phyloP scores from a whole-genome alignment of 805 yeast genomes.

The Spathaspora hagerdaliae region DNA sequence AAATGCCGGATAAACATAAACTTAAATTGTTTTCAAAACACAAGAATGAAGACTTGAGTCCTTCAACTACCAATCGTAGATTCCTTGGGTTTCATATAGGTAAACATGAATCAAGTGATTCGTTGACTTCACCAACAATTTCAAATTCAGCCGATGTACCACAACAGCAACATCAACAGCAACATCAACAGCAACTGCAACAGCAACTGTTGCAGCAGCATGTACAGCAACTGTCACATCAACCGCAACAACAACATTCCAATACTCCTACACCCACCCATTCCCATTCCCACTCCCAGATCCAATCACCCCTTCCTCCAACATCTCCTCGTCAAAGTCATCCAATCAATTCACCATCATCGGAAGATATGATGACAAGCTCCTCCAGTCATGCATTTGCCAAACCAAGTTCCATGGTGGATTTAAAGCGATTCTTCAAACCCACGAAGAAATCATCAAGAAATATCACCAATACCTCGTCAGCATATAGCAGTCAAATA shows the following conservation, averaged over 20 bases:
- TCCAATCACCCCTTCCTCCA: neutral
- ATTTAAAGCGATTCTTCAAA: conserved; percentile 67
- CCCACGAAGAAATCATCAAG: conserved; percentile 40
- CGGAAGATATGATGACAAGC: conserved; percentile 1
- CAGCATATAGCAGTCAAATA: conserved; percentile 17
- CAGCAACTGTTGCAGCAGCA: conserved; percentile 2
- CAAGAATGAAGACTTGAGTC: conserved; percentile 25
- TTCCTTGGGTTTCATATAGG: conserved; percentile 41
- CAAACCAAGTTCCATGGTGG: conserved; percentile 55
- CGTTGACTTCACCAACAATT: conserved; percentile 30
- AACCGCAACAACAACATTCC: neutral
- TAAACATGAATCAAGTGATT: conserved; percentile 36
- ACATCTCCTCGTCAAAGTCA: conserved; percentile 4
- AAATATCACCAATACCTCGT: conserved; percentile 1
- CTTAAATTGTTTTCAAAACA: conserved; percentile 38
- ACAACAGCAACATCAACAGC: conserved; percentile 16
- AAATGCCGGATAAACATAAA: conserved; percentile 43
- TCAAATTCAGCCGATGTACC: conserved; percentile 15
- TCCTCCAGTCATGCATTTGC: conserved; percentile 23
- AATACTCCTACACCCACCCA: neutral
- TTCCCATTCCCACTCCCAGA: conserved; percentile 1
- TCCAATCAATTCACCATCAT: conserved; percentile 11
- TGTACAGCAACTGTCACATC: neutral
- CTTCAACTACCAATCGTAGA: conserved; percentile 25
- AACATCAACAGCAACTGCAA: conserved; percentile 8